phyloP scores from a whole-genome alignment of 257 asterid species.

The Marsdenia floribunda region DNA sequence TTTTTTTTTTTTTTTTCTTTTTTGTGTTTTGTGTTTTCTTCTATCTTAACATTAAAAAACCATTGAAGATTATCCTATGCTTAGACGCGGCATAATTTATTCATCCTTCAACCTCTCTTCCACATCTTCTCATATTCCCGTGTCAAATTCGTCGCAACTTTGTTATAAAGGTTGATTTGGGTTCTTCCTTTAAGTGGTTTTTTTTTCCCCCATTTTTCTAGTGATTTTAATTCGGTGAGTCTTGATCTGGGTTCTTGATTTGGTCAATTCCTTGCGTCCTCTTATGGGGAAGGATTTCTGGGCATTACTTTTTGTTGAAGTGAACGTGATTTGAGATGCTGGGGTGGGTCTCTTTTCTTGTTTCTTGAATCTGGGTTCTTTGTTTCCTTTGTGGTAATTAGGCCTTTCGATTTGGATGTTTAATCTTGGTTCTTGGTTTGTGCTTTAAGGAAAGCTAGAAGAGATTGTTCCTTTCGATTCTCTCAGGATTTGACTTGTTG shows the following conservation, averaged over 20 bases:
- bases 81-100: constrained; percentile 10
- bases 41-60: constrained; percentile 24
- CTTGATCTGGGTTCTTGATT: constrained; percentile 40
- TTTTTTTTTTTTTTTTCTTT: constrained; percentile 15
- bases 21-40: constrained; percentile 3
- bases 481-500: constrained; percentile 27
- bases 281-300: neutral
- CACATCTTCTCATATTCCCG: neutral
- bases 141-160: neutral
- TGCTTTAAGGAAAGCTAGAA: neutral
- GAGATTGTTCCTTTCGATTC: neutral
- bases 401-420: constrained; percentile 4
- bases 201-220: constrained; percentile 8
- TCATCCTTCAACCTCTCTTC: neutral
- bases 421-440: constrained; percentile 5
- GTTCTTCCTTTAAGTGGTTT: constrained; percentile 10
- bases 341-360: constrained; percentile 1
- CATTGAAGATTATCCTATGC: constrained; percentile 23
- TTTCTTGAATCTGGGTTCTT: constrained; percentile 10
- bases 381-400: neutral
- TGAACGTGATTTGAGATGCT: constrained; percentile 1
- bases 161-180: constrained; percentile 6
- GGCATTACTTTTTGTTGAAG: neutral
- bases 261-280: constrained; percentile 5
- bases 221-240: constrained; percentile 18